Evolutionary conservation across 2,329 filamentous ascomycete genomes (phyloP).

Genomic region (Trichoderma afroharzianum): DNA sequence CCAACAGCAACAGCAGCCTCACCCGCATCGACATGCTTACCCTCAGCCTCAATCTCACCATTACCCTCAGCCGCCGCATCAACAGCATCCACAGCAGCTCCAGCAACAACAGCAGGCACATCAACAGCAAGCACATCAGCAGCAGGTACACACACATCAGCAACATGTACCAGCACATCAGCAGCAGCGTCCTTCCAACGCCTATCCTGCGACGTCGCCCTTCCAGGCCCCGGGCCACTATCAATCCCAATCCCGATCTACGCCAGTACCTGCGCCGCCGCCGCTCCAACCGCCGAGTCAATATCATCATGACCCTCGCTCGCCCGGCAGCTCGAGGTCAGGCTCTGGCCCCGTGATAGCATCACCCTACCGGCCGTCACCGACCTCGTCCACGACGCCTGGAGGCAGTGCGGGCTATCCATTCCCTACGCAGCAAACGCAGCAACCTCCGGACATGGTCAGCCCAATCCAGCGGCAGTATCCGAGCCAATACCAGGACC

Average conservation of each 20-base stretch:
- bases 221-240: constrained; percentile 42
- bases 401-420: constrained; percentile 46
- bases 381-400: constrained; percentile 39
- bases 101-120: constrained; percentile 7
- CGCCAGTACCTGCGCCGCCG: constrained; percentile 38
- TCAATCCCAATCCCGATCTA: constrained; percentile 30
- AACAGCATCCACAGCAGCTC: neutral
- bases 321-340: constrained; percentile 42
- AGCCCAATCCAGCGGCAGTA: constrained; percentile 53
- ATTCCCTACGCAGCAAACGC: constrained; percentile 43
- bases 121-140: neutral
- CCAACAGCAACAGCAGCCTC: constrained; percentile 2
- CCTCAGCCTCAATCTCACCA: constrained; percentile 11
- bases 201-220: constrained; percentile 38
- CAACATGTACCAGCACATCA: constrained; percentile 28
- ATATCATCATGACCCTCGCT: constrained; percentile 47
- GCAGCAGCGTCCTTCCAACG: constrained; percentile 30
- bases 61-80: neutral
- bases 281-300: constrained; percentile 44
- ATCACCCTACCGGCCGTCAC: constrained; percentile 48
- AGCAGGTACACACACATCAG: constrained; percentile 24
- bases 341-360: constrained; percentile 32
- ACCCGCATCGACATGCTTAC: neutral
- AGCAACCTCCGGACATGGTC: constrained; percentile 39
- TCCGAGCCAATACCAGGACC: constrained; percentile 39